phyloP scores from a whole-genome alignment of 768 basidiomycete species.

The Goffeauzyma gilvescens region DNA sequence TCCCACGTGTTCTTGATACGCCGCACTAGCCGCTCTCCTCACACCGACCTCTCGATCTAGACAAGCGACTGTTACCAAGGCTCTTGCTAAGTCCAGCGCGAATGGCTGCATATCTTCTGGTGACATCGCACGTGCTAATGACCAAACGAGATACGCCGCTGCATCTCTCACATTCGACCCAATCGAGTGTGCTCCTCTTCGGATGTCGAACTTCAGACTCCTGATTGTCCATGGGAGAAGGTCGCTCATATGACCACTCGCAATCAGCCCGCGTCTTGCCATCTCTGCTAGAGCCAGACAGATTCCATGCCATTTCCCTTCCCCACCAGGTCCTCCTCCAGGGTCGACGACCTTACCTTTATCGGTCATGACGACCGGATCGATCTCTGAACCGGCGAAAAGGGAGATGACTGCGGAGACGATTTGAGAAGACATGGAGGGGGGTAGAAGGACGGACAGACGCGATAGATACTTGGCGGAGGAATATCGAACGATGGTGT shows the following conservation, averaged over 20 bases:
- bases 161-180: constrained; percentile 90
- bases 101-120: constrained; percentile 40
- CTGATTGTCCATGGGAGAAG: constrained; percentile 64
- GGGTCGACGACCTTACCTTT: constrained; percentile 20
- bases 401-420: constrained; percentile 54
- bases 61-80: constrained; percentile 57
- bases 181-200: constrained; percentile 78
- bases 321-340: constrained; percentile 35
- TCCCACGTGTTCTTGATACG: constrained; percentile 92
- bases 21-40: constrained; percentile 84
- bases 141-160: constrained; percentile 86
- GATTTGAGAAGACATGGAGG: constrained; percentile 59
- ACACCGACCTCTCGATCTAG: constrained; percentile 91
- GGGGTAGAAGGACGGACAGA: constrained; percentile 59
- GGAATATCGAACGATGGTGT: constrained; percentile 86
- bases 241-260: constrained; percentile 41
- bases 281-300: constrained; percentile 83
- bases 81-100: constrained; percentile 46
- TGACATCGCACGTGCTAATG: constrained; percentile 54
- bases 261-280: constrained; percentile 59
- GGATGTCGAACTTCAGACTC: constrained; percentile 78
- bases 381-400: constrained; percentile 39
- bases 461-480: constrained; percentile 80
- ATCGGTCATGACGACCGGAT: constrained; percentile 16
- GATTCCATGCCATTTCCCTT: constrained; percentile 86